Base-by-base conservation (phyloP, 768 basidiomycete genomes). In the Cystobasidium ongulense region DNA sequence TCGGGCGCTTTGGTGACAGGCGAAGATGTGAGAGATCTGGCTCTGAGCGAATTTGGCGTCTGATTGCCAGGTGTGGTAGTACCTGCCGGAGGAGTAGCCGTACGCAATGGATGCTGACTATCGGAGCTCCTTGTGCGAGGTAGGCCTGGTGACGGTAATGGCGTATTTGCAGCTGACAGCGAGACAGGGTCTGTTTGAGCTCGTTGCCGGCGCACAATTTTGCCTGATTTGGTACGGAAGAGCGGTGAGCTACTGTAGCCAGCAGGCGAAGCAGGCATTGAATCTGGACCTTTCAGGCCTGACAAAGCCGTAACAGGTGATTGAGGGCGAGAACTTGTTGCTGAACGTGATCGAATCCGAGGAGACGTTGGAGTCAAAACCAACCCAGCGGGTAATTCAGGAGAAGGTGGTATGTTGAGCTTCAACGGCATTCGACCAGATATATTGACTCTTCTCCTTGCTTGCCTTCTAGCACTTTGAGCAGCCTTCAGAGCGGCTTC, bases 361-460 rank as follows among this genome's bases (percentile, higher is more conserved):
- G 57, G 57, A 23, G 57, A 59, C 1, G 57, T 59, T 15, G 57
- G 29, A 31, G 23, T 35, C 15, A 27, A 15, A 5, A 27, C 57
- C 17, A 15, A 5, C 5, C 33, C 33, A 59, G 25, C 3, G 17
- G 29, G 57, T 23, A 59, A 29, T 23, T 71, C 68, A 29, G 68
- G 68, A 2, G 68, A 71, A 3, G 33, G 33, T 35, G 68, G 68
- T 1, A 71, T 71, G 33, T 43, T 54, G 54, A 71, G 33, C 18
- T 54, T 54, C 23, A 71, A 38, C 18, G 68, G 68, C 27, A 71
- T 46, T 11, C 68, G 53, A 13, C 68, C 68, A 8, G 68, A 71
- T 54, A 71, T 71, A 29, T 71, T 71, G 53, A 71, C 68, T 29
- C 68, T 54, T 23, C 68, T 52, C 54, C 68, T 54, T 2, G 68